Percentiles rank a stretch among this genome's conserved stretches.
Conservation (phyloP, 495 filamentous ascomycete genomes). For the Penicillium taxi region DNA sequence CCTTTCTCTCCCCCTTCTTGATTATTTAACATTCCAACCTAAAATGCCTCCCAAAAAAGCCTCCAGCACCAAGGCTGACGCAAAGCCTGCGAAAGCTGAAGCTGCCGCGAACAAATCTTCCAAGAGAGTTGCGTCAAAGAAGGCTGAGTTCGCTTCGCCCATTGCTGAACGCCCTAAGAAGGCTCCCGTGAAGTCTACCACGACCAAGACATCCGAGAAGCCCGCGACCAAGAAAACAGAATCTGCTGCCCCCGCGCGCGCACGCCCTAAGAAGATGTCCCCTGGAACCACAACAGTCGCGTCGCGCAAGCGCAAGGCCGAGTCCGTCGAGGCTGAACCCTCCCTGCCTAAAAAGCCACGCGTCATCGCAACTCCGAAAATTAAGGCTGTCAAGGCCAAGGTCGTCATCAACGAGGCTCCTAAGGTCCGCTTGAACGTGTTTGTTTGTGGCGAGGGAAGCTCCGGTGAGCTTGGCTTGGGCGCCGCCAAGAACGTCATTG, state of each 20-base stretch:
- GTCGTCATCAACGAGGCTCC: slow-evolving; percentile 39
- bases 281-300: slow-evolving; percentile 10
- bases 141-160: neutral
- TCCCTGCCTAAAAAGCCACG: slow-evolving; percentile 15
- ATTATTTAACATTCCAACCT: slow-evolving; percentile 8
- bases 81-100: slow-evolving; percentile 11
- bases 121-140: slow-evolving; percentile 5
- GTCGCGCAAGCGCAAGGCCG: slow-evolving; percentile 38
- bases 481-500: slow-evolving; percentile 49
- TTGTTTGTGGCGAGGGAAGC: slow-evolving; percentile 61
- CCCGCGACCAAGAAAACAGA: slow-evolving; percentile 6
- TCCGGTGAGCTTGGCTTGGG: slow-evolving; percentile 62
- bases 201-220: slow-evolving; percentile 11
- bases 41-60: slow-evolving; percentile 33
- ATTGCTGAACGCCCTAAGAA: slow-evolving; percentile 15
- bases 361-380: slow-evolving; percentile 14
- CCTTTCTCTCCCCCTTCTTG: neutral
- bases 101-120: slow-evolving; percentile 10
- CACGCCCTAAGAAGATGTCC: slow-evolving; percentile 13
- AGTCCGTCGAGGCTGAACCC: slow-evolving; percentile 21
- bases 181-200: slow-evolving; percentile 5
- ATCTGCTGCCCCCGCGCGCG: no score
- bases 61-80: slow-evolving; percentile 11
- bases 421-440: slow-evolving; percentile 50
- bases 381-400: slow-evolving; percentile 22